Base-by-base conservation (phyloP, 225 moss, liverwort and hornwort genomes). In the Polytrichum formosum region DNA sequence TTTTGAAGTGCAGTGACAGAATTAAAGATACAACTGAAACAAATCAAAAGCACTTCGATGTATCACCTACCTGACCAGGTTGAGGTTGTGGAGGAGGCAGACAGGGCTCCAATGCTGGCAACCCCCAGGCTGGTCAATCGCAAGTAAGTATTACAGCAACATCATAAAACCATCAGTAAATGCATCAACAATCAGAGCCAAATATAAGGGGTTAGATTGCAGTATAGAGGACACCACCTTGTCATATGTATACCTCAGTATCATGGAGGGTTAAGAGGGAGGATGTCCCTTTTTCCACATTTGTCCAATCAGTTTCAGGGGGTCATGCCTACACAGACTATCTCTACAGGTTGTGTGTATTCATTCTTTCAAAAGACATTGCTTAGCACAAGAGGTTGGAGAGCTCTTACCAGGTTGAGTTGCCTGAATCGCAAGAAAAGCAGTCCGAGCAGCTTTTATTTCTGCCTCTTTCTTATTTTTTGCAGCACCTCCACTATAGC, bases 401-500 rank as follows among this genome's bases (percentile, higher is more conserved):
- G 7, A 56, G 58, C 55, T 28, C 65, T 82, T 59, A 90, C 93
- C 73, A 73, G 87, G 70, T 78, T 86, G 86, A 66, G 81, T 74
- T 64, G 89, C 90, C 75, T 96, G 90, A 64, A 98, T 98, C 23
- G 94, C 90, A 67, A 94, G 92, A 63, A 92, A 81, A 61, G 94
- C 94, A 54, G 98, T 98, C 74, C 94, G 88, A 29, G 98, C 98
- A 74, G 94, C 98, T 79, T 98, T 98, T 72, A 98, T 94, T 78
- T 94, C 98, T 59, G 94, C 98, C 76, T 94, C 92, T 70, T 98
- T 98, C 85, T 98, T 98, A 55, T 83, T 98, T 77, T 92, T 98
- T 1, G 90, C 94, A 67, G 74, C 82, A 66, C 94, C 98, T 54
- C 98, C 98, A 64, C 88, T 88, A 69, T 98, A 98, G 79, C 82